Evolutionary conservation across 1,284 basidiomycete genomes (phyloP).

Genomic region (Lignosus rhinocerotis): DNA sequence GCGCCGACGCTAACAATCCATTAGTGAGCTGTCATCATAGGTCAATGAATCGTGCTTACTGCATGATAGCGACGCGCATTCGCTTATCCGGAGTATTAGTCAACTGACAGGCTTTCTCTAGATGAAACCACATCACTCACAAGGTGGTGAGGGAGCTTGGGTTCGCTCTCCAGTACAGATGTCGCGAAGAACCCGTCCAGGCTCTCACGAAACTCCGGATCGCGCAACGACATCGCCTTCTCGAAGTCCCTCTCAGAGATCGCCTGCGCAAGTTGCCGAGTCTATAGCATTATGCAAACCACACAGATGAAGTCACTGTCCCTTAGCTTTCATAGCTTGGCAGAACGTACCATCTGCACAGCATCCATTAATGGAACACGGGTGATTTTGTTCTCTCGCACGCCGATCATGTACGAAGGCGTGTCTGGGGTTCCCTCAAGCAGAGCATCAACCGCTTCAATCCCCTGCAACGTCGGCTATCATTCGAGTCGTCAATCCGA

Average conservation of each 20-base stretch:
- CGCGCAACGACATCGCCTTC: conserved; percentile 86
- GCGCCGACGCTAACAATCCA: conserved; percentile 78
- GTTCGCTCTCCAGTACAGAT: conserved; percentile 62
- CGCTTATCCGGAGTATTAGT: conserved; percentile 44
- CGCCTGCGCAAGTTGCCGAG: conserved; percentile 81
- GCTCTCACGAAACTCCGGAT: conserved; percentile 90
- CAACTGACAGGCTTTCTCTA: background rate
- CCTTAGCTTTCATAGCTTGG: background rate
- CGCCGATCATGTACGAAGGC: conserved; percentile 97
- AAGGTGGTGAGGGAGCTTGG: conserved; percentile 63
- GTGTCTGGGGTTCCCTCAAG: conserved; percentile 88
- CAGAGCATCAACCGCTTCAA: conserved; percentile 90
- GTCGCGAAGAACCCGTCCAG: conserved; percentile 82
- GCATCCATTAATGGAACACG: conserved; percentile 92
- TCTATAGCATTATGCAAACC: conserved; percentile 46
- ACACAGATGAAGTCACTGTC: background rate
- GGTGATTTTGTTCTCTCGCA: conserved; percentile 94
- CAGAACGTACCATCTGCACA: conserved; percentile 69
- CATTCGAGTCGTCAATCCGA: conserved; percentile 23
- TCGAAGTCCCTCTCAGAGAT: conserved; percentile 86
- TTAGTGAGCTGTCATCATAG: background rate
- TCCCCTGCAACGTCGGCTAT: conserved; percentile 91
- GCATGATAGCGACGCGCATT: conserved; percentile 89
- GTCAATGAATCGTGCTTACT: conserved; percentile 54
- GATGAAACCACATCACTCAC: conserved; percentile 37